Evolutionary conservation across 139 green algal species (phyloP).

Genomic region (Trebouxia sp.): DNA sequence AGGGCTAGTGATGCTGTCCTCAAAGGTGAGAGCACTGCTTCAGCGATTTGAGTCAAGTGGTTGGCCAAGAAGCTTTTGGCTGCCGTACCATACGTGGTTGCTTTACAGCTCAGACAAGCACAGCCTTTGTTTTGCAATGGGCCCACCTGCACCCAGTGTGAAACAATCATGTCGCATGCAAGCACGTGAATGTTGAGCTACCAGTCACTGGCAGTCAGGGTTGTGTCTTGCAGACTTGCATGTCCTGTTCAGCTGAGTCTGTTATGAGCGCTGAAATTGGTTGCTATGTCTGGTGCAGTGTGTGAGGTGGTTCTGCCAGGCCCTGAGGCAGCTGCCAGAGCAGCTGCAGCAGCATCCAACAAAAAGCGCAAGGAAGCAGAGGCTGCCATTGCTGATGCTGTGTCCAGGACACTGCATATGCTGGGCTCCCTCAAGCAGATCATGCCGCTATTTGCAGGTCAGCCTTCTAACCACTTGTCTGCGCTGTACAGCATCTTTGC

Average conservation of each 20-base stretch:
- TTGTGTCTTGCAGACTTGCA: too few species aligned
- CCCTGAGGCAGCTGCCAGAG: slow-evolving; percentile 67
- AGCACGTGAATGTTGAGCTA: too few species aligned
- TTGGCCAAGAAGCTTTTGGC: too few species aligned
- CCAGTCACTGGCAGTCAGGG: not conserved
- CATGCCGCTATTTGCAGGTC: slow-evolving; percentile 61
- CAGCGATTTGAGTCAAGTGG: too few species aligned
- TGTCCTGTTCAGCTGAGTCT: not conserved
- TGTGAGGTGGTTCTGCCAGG: slow-evolving; percentile 63
- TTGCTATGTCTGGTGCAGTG: slow-evolving; percentile 35
- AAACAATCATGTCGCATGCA: too few species aligned
- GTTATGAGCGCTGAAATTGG: not conserved
- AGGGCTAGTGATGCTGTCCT: slow-evolving; percentile 55
- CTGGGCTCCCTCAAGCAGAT: slow-evolving; percentile 67
- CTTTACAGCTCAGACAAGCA: too few species aligned
- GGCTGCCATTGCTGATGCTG: slow-evolving; percentile 66
- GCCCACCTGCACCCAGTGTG: too few species aligned
- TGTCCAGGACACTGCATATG: slow-evolving; percentile 78
- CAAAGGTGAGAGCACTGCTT: slow-evolving; percentile 45
- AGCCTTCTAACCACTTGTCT: not conserved
- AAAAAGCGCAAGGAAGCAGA: slow-evolving; percentile 77
- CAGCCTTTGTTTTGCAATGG: too few species aligned
- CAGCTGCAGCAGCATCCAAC: slow-evolving; percentile 69
- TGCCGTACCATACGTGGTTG: too few species aligned
- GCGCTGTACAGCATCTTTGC: too few species aligned